Evolutionary conservation across 345 rosid species (phyloP), one percentile per base, ranked within the genome.

Genomic region (Barbarea vulgaris): DNA sequence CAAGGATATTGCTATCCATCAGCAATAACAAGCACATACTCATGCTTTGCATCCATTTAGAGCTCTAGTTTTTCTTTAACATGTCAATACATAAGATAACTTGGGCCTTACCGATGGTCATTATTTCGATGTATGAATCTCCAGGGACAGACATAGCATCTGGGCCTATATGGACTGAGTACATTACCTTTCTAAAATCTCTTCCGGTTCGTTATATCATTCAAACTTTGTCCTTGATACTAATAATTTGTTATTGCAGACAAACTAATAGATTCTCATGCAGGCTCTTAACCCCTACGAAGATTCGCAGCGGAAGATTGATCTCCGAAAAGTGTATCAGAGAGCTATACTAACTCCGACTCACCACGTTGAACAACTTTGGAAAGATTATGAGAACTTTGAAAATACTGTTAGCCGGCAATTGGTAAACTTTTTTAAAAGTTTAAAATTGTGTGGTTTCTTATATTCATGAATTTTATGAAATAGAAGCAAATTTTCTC

Each of bases 101-200:
- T 18, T 51, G 19, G 28, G 51, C 44, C 22, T 67, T 25, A 27
- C 64, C 58, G 44, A 63, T 64, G 72, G 72, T 68, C 4, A n/a
- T 69, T 69, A 55, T 73, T 77, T 57, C 28, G 66, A 63, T 85
- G 63, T 59, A 12, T 86, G 54, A 77, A 72, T 70, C 82, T 44
- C 56, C 87, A 94, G 98, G 98, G 74, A 78, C 88, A 12, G 99
- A 95, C 79, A 85, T 90, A 54, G 90, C 91, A 85, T 84, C 97
- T 61, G 97, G 99, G 47, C 97, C 97, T 19, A 77, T 91, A 67
- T 95, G 99, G 99, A 81, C 87, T 64, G 99, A 95, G 80, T 91
- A 88, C 86, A 87, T 91, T 59, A 67, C 90, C 70, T 91, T 87
- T 81, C 80, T 95, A 66, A 88, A 89, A 82, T 87, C 96, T 24